Conservation (phyloP, 1,284 basidiomycete species). For the Moniliella sp. region DNA sequence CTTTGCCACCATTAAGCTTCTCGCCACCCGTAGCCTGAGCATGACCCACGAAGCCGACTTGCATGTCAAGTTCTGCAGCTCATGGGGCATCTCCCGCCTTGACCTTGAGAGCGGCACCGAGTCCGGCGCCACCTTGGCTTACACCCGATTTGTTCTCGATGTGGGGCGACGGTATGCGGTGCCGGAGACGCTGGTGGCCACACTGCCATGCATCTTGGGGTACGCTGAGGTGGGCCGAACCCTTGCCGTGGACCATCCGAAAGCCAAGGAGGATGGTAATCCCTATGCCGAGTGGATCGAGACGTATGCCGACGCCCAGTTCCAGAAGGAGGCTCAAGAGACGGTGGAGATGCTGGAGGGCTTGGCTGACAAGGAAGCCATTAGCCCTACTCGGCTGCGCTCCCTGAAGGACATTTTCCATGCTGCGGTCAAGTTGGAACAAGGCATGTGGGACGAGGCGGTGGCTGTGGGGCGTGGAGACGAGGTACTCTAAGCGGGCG, state of each 20-base stretch:
- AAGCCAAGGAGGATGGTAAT: neutral
- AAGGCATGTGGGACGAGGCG: constrained; percentile 71
- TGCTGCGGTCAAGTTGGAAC: constrained; percentile 47
- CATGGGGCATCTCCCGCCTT: constrained; percentile 8
- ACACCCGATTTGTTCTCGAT: constrained; percentile 26
- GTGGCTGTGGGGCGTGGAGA: no score
- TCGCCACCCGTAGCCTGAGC: constrained; percentile 40
- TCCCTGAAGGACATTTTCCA: constrained; percentile 55
- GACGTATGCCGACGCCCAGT: constrained; percentile 52
- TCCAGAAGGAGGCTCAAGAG: constrained; percentile 37
- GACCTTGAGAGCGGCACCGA: constrained; percentile 15
- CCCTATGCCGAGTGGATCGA: constrained; percentile 48
- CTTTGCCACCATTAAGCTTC: constrained; percentile 46
- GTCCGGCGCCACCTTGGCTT: constrained; percentile 19
- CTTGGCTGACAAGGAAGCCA: constrained; percentile 42
- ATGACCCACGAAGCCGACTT: constrained; percentile 15
- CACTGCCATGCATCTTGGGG: constrained; percentile 66
- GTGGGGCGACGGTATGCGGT: constrained; percentile 38
- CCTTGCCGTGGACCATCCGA: constrained; percentile 33
- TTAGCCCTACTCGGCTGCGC: constrained; percentile 43
- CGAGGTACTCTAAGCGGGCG: no score
- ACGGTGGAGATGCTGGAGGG: constrained; percentile 40
- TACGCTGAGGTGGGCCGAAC: constrained; percentile 74
- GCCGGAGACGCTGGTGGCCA: constrained; percentile 53
- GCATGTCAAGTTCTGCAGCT: constrained; percentile 15